Evolutionary conservation across 345 rosid genomes (phyloP).

Genomic region (Physaria fendleri): DNA sequence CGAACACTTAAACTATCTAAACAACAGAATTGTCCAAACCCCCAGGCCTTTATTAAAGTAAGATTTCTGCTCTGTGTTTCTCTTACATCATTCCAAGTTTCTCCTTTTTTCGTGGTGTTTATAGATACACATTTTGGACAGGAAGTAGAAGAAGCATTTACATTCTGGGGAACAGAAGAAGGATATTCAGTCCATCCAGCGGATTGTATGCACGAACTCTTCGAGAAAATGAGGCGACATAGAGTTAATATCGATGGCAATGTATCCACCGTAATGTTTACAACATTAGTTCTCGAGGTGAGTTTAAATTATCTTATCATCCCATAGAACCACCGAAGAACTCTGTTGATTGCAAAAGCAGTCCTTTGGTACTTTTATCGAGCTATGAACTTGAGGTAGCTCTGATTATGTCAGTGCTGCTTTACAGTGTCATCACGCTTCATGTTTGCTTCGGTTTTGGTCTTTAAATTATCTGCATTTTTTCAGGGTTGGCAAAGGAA

Average conservation of each 20-base stretch:
- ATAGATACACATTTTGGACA: conserved; percentile 19
- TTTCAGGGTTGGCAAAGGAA: conserved; percentile 93
- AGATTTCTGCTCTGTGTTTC: background rate
- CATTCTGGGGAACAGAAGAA: conserved; percentile 90
- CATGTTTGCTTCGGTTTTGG: background rate
- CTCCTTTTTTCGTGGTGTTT: background rate
- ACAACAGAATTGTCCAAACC: conserved; percentile 87
- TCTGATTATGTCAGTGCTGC: background rate
- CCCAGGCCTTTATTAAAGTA: conserved; percentile 73
- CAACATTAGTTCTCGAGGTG: conserved; percentile 98
- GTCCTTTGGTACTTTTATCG: background rate
- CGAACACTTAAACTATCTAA: conserved; percentile 69
- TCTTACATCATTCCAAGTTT: background rate
- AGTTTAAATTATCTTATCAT: background rate
- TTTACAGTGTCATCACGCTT: background rate
- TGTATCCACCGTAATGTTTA: conserved; percentile 89
- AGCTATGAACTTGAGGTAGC: background rate
- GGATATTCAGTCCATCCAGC: conserved; percentile 89
- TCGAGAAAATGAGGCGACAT: conserved; percentile 87
- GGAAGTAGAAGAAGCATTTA: conserved; percentile 88
- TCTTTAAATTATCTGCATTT: background rate
- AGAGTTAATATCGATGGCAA: conserved; percentile 87
- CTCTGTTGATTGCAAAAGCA: background rate
- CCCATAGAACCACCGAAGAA: background rate
- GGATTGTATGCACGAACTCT: conserved; percentile 92